Base-by-base conservation (phyloP, 2,329 filamentous ascomycete species). In the Sporothrix euskadiensis region DNA sequence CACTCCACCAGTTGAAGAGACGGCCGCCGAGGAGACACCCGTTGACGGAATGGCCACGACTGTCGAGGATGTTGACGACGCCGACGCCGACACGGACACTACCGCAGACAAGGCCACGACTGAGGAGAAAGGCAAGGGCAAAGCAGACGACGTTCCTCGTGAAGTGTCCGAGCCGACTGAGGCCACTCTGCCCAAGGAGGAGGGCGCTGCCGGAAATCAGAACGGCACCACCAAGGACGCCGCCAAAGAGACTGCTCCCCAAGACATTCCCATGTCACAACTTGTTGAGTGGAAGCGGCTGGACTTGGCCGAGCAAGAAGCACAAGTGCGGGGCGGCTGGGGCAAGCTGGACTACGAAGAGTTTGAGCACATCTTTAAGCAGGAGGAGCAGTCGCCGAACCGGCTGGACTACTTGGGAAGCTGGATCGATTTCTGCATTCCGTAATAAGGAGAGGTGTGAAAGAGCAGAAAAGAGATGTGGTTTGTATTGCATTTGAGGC, bases 371-470 rank as follows among this genome's bases (percentile, higher is more conserved):
- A 90, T 91, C 69, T 93, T 96, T 83, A 88, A 89, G 77, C 85
- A 85, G n/a, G 87, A 90, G 75, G 88, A 90, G 76, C 88, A 89
- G 32, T 83, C 84, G 39, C 87, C 86, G 16, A 89, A 89, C 79
- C 83, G 91, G 71, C 85, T 94, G 75, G 92, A 93, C 77, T 95
- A 97, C 81, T 85, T 98, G 65, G 93, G 93, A 74, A 93, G 89
- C 78, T 98, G 95, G 95, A 93, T 98, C 81, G 94, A 98, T 80
- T 90, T 91, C 80, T 91, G 89, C 80, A 90, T 91, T 76, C 89
- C 89, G 16, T 89, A 52, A 30, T 26, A 10, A 32, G 9, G n/a
- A 44, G 19, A 5, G 35, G 14, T 26, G 26, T 26, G 26, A 26
- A 26, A 26, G 26, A 26, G 26, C 26, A 26, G 56, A 35, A 44